Percentiles rank a stretch among this genome's conserved stretches.
Conservation (phyloP, 768 basidiomycete species). For the Botryobasidium botryosum region DNA sequence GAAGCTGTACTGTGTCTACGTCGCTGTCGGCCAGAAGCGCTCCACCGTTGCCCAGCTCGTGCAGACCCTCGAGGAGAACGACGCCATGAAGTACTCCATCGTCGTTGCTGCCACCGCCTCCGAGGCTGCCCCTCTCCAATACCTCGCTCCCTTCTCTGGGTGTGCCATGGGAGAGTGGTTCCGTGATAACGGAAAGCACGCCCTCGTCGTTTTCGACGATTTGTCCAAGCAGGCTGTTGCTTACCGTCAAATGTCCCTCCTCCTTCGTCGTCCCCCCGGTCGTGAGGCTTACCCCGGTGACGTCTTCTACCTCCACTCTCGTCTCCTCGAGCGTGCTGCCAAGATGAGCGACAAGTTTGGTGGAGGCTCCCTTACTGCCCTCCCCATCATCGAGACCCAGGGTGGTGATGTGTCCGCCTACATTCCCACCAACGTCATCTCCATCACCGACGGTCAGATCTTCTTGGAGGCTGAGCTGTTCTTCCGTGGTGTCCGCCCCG, state of each 20-base stretch:
- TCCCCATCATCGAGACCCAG: conserved; percentile 99
- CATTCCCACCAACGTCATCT: conserved; percentile 95
- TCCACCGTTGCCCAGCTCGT: conserved; percentile 99
- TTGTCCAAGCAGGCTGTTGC: conserved; percentile 99
- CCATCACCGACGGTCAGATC: conserved; percentile 98
- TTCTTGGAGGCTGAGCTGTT: conserved; percentile 99
- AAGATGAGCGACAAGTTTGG: conserved; percentile 99
- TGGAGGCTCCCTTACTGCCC: conserved; percentile 94
- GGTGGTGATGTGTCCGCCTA: conserved; percentile 99
- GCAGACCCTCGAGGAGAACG: conserved; percentile 98
- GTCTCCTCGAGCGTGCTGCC: conserved; percentile 98
- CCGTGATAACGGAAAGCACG: conserved; percentile 91
- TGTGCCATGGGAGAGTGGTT: conserved; percentile 99
- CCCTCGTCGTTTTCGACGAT: conserved; percentile 98
- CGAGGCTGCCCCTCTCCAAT: conserved; percentile 97
- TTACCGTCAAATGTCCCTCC: conserved; percentile 99
- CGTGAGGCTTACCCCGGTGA: conserved; percentile 99
- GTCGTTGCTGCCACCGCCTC: conserved; percentile 99
- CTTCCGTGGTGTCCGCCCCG: conserved; percentile 99
- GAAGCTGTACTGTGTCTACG: conserved; percentile 99
- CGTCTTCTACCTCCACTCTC: conserved; percentile 99
- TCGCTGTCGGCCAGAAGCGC: conserved; percentile 98
- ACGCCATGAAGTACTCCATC: conserved; percentile 99
- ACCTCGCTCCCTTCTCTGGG: conserved; percentile 99
- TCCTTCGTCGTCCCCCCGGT: conserved; percentile 99